These are phyloP conservation scores for Paragyromitra xinjiangensis DNA, from an alignment of 495 filamentous ascomycete species.

Conservation along the genomic window DNA sequence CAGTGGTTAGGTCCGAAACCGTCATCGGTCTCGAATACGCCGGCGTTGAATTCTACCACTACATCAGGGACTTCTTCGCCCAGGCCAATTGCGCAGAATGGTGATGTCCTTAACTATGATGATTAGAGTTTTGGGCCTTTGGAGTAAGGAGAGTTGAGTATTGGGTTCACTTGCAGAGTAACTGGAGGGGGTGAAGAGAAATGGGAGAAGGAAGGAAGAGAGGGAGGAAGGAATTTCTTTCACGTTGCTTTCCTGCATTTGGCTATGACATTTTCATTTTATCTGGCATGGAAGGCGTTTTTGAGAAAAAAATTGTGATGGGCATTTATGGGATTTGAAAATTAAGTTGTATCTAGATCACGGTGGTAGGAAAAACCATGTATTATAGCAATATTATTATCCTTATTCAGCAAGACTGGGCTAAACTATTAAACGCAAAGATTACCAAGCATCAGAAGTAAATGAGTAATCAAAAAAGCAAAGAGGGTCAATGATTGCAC, in stretches of 20 bases:
- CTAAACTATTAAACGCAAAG: not conserved
- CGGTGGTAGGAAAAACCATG: not conserved
- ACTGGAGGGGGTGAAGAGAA: not conserved
- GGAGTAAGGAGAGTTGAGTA: not conserved
- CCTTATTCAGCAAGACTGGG: not conserved
- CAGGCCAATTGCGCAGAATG: conserved; percentile 34
- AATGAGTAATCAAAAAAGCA: not conserved
- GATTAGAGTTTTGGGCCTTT: conserved; percentile 3
- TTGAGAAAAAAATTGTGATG: conserved; percentile 25
- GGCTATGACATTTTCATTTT: not conserved
- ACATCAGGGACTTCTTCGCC: not conserved
- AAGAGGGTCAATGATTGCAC: conserved; percentile 1
- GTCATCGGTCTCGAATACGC: not conserved
- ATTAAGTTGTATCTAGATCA: conserved; percentile 7
- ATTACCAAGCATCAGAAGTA: not conserved
- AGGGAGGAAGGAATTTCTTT: not conserved
- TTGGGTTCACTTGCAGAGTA: not conserved
- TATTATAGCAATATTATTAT: not conserved
- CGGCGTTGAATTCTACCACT: not conserved
- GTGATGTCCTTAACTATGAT: conserved; percentile 40
- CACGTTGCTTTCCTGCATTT: not conserved
- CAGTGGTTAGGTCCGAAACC: conserved; percentile 48
- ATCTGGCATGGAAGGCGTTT: conserved; percentile 27
- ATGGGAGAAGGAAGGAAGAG: not conserved
- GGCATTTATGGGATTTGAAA: conserved; percentile 6